Evolutionary conservation across 2,329 filamentous ascomycete genomes (phyloP).

Genomic region (Trichoderma lentiforme): DNA sequence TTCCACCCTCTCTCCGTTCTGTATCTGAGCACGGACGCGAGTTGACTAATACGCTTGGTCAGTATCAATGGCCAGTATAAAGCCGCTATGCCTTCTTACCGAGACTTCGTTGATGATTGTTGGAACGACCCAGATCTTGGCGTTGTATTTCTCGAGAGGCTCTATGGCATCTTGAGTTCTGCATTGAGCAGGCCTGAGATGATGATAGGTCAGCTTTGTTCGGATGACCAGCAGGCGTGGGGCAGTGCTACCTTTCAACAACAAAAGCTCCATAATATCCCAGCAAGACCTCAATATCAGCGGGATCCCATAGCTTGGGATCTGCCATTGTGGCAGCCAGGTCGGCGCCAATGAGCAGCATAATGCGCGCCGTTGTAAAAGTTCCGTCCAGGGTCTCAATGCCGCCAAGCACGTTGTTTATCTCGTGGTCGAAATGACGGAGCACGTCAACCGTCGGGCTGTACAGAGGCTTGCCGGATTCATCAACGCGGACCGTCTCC

Average conservation of each 20-base stretch:
- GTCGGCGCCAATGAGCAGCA: constrained; percentile 73
- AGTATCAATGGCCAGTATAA: neutral
- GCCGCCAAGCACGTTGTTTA: constrained; percentile 75
- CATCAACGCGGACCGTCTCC: constrained; percentile 54
- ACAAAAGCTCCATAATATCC: constrained; percentile 76
- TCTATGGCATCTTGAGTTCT: constrained; percentile 80
- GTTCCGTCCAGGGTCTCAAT: constrained; percentile 62
- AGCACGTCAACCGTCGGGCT: constrained; percentile 80
- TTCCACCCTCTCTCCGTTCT: constrained; percentile 72
- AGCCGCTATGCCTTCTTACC: neutral
- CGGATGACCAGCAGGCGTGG: too few species aligned
- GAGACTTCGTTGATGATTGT: constrained; percentile 71
- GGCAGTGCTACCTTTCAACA: constrained; percentile 52
- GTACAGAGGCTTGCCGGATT: constrained; percentile 66
- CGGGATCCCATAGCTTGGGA: constrained; percentile 72
- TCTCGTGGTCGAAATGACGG: constrained; percentile 80
- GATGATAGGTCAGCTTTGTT: neutral
- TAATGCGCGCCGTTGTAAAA: constrained; percentile 63
- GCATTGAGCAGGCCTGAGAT: constrained; percentile 61
- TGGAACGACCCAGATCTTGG: constrained; percentile 75
- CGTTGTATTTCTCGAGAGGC: constrained; percentile 68
- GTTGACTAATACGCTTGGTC: constrained; percentile 58
- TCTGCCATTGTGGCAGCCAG: constrained; percentile 66
- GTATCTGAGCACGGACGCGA: constrained; percentile 73
- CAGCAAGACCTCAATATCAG: constrained; percentile 80